Conservation (phyloP, 495 filamentous ascomycete species). For the Penicillium cataractarum region DNA sequence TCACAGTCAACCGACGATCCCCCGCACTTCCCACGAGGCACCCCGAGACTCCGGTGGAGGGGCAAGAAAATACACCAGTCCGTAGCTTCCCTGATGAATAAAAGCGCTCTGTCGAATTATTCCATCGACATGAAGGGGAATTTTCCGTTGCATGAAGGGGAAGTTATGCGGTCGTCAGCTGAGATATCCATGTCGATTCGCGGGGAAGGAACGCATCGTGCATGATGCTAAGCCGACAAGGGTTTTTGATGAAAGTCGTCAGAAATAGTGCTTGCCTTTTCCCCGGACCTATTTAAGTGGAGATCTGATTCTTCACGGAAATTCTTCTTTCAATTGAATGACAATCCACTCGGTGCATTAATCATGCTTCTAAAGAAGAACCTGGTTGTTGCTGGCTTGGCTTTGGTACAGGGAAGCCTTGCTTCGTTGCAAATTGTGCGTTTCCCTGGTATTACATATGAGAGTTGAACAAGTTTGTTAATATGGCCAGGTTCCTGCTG, state of each 20-base stretch:
- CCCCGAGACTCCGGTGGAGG: background rate
- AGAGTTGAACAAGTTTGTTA: background rate
- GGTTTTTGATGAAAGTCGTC: background rate
- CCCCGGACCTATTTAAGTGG: background rate
- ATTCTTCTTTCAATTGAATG: background rate
- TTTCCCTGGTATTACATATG: background rate
- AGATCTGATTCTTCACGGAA: background rate
- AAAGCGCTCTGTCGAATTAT: background rate
- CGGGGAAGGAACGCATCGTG: background rate
- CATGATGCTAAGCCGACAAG: background rate
- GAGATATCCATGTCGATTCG: background rate
- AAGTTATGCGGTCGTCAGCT: background rate
- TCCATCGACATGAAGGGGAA: background rate
- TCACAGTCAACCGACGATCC: background rate
- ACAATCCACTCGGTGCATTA: background rate
- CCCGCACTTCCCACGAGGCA: background rate
- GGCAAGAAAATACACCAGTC: no score
- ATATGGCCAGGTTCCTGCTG: background rate
- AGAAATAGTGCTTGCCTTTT: background rate
- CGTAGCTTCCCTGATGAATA: no score
- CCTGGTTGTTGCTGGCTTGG: background rate
- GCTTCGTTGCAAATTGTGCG: constrained; percentile 2
- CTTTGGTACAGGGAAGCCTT: background rate
- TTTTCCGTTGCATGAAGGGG: background rate
- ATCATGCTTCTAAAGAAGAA: background rate